Evolutionary conservation across 2,329 filamentous ascomycete genomes (phyloP).

Genomic region (Fusarium torreyae): DNA sequence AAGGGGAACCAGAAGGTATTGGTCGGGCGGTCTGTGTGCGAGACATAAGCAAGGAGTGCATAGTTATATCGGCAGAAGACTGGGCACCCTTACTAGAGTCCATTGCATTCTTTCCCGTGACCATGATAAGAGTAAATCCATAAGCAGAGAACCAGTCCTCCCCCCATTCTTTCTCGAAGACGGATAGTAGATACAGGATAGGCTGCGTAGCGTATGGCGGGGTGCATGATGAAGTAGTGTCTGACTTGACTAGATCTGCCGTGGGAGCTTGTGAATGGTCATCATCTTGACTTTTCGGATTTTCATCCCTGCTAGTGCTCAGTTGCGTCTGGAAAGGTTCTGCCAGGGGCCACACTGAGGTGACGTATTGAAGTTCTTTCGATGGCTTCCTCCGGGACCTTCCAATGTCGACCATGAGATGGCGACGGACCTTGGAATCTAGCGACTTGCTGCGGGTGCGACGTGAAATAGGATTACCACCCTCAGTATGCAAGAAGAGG

Average conservation of each 20-base stretch:
- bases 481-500: constrained; percentile 10
- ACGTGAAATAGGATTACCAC: not conserved
- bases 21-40: not conserved
- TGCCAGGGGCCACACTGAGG: constrained; percentile 5
- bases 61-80: not conserved
- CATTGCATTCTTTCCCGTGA: constrained; percentile 13
- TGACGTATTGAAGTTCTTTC: constrained; percentile 4
- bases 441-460: not conserved
- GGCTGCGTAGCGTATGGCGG: not conserved
- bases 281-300: not conserved
- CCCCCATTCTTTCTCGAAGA: constrained; percentile 26
- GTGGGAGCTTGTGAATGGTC: not conserved
- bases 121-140: constrained; percentile 22
- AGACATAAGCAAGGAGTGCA: not conserved
- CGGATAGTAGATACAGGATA: constrained; percentile 8
- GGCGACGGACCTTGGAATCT: constrained; percentile 8
- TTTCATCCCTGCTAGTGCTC: not conserved
- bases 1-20: constrained; percentile 23
- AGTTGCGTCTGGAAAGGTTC: constrained; percentile 1
- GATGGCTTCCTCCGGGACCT: constrained; percentile 9
- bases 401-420: constrained; percentile 23
- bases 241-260: not conserved
- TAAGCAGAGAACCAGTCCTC: constrained; percentile 27
- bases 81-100: not conserved
- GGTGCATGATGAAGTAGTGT: not conserved